Evolutionary conservation across 2,329 filamentous ascomycete species (phyloP).

Genomic region (Ophiocordyceps camponoti-rufipedis): DNA sequence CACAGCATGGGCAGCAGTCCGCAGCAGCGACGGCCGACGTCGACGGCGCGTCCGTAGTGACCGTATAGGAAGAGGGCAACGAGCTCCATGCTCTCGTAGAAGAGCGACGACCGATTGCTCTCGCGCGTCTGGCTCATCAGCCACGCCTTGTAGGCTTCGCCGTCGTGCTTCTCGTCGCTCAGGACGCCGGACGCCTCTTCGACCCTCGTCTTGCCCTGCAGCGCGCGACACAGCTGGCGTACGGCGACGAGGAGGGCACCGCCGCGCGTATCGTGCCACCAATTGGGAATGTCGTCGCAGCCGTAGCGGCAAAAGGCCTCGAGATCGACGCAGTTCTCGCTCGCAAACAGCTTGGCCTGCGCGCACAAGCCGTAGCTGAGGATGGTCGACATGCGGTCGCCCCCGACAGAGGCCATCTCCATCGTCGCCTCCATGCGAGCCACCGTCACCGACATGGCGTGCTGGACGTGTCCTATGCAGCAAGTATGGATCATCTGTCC

Average conservation of each 20-base stretch:
- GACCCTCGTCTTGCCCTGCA: slow-evolving; percentile 54
- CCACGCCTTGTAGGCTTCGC: slow-evolving; percentile 40
- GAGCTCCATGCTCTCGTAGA: slow-evolving; percentile 52
- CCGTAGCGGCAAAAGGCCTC: slow-evolving; percentile 53
- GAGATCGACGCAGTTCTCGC: slow-evolving; percentile 49
- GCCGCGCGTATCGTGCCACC: slow-evolving; percentile 52
- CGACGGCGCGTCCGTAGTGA: slow-evolving; percentile 39
- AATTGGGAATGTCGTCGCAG: slow-evolving; percentile 57
- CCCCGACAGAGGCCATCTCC: slow-evolving; percentile 46
- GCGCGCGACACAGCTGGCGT: slow-evolving; percentile 46
- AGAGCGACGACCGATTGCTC: slow-evolving; percentile 42
- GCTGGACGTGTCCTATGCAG: slow-evolving; percentile 53
- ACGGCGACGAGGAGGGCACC: slow-evolving; percentile 50
- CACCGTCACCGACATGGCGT: slow-evolving; percentile 39
- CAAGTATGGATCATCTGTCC: slow-evolving; percentile 51
- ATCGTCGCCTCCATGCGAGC: slow-evolving; percentile 45
- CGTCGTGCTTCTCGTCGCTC: slow-evolving; percentile 48
- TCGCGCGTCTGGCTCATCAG: slow-evolving; percentile 31
- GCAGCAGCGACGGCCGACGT: slow-evolving; percentile 33
- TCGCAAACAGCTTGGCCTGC: slow-evolving; percentile 49
- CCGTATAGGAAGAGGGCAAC: slow-evolving; percentile 45
- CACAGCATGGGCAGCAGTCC: slow-evolving; percentile 31
- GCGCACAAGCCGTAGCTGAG: slow-evolving; percentile 52
- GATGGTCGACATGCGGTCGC: slow-evolving; percentile 54
- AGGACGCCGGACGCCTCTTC: slow-evolving; percentile 36